Evolutionary conservation across 495 filamentous ascomycete species (phyloP).

Genomic region (Venustampulla echinocandica): DNA sequence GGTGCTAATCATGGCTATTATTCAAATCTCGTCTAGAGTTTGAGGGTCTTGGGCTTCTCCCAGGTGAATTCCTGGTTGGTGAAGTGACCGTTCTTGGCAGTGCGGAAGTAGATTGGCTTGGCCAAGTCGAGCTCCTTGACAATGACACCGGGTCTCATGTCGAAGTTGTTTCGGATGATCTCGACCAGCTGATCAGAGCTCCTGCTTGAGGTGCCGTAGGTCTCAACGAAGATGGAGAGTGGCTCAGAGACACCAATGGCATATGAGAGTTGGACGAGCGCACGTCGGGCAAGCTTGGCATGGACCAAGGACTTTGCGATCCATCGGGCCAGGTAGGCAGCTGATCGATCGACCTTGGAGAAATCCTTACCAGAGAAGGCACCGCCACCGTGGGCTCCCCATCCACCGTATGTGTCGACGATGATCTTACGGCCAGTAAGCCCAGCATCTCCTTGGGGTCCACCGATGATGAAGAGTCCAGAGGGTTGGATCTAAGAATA

Average conservation of each 20-base stretch:
- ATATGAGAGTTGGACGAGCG: constrained; percentile 94
- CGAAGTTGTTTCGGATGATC: constrained; percentile 93
- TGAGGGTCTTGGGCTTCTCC: constrained; percentile 95
- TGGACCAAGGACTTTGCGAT: constrained; percentile 95
- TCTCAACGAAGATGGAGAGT: constrained; percentile 80
- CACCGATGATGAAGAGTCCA: constrained; percentile 97
- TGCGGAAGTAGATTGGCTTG: constrained; percentile 96
- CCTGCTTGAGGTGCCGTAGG: constrained; percentile 71
- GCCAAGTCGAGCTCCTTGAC: constrained; percentile 93
- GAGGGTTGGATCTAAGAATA: constrained; percentile 78
- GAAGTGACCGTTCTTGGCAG: constrained; percentile 99
- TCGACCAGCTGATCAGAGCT: constrained; percentile 74
- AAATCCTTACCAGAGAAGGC: constrained; percentile 99
- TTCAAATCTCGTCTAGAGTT: constrained; percentile 52
- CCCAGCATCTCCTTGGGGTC: constrained; percentile 97
- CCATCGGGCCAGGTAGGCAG: constrained; percentile 95
- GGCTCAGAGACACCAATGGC: constrained; percentile 98
- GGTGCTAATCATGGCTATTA: constrained; percentile 26
- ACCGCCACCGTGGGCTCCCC: constrained; percentile 99
- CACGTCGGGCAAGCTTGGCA: constrained; percentile 81
- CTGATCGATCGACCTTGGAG: constrained; percentile 98
- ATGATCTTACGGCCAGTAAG: constrained; percentile 99
- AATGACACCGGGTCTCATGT: constrained; percentile 94
- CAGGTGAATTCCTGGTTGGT: constrained; percentile 96
- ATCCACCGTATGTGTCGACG: constrained; percentile 99